Evolutionary conservation across 768 basidiomycete genomes (phyloP).

Genomic region (Lactarius vividus): DNA sequence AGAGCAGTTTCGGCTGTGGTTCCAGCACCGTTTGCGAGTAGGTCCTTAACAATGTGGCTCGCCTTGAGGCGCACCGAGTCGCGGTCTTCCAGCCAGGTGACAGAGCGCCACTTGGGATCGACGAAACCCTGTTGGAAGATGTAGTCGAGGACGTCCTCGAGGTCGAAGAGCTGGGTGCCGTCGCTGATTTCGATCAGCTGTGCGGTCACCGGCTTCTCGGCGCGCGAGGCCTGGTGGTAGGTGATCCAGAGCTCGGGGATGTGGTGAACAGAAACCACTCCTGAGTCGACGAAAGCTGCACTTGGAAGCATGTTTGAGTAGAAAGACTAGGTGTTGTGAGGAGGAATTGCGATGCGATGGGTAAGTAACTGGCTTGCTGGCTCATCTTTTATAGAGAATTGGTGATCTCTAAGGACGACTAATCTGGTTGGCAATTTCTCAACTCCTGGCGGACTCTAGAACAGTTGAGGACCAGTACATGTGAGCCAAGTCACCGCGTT

Average conservation of each 20-base stretch:
- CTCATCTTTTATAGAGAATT: too few relatives aligned
- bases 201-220: constrained; percentile 41
- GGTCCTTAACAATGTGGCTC: constrained; percentile 38
- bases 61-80: constrained; percentile 40
- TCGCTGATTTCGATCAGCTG: constrained; percentile 49
- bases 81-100: constrained; percentile 45
- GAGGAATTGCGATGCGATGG: too few relatives aligned
- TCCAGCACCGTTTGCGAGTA: constrained; percentile 37
- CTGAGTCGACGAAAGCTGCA: too few relatives aligned
- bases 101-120: constrained; percentile 42
- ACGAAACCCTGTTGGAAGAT: constrained; percentile 47
- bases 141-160: constrained; percentile 50
- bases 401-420: too few relatives aligned
- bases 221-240: constrained; percentile 47
- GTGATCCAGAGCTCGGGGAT: constrained; percentile 44
- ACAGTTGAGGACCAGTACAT: too few relatives aligned
- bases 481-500: too few relatives aligned
- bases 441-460: too few relatives aligned
- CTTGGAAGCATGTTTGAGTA: too few relatives aligned
- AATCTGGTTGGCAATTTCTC: too few relatives aligned
- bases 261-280: too few relatives aligned
- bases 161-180: constrained; percentile 40
- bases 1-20: constrained; percentile 44
- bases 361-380: too few relatives aligned
- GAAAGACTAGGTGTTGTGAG: too few relatives aligned